phyloP scores from a whole-genome alignment of 257 asterid genomes.

The Anisodus tanguticus region DNA sequence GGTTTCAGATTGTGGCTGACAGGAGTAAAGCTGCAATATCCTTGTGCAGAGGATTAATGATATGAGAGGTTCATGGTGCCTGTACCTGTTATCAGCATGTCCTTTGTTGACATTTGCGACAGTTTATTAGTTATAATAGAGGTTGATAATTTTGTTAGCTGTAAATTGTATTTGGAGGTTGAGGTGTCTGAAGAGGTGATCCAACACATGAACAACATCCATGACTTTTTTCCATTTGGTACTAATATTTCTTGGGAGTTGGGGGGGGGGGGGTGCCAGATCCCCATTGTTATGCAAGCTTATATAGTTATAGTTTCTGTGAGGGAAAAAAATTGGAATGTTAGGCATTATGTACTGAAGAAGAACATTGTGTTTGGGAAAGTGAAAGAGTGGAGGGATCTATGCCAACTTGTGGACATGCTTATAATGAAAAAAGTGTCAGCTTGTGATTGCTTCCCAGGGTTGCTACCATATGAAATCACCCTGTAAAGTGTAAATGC shows the following conservation, averaged over 20 bases:
- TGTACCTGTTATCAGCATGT: not conserved
- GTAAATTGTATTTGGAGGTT: constrained; percentile 29
- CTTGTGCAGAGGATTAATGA: not conserved
- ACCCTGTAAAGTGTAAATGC: not conserved
- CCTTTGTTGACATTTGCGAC: constrained; percentile 11
- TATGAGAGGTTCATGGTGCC: not conserved
- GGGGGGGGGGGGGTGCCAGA: not conserved
- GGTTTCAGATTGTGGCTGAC: constrained; percentile 12
- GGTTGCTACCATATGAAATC: not conserved
- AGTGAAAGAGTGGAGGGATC: not conserved
- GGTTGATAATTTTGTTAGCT: constrained; percentile 30
- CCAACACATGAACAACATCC: not conserved
- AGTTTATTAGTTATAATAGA: not conserved
- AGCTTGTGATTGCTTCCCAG: not conserved
- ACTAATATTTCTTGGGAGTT: not conserved
- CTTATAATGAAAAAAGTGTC: not conserved
- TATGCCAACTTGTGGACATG: not conserved
- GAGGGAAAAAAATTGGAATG: not conserved
- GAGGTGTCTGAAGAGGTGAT: not conserved
- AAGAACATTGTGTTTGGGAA: not conserved
- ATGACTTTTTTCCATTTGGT: constrained; percentile 14
- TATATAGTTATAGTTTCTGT: not conserved
- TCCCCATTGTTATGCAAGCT: constrained; percentile 1
- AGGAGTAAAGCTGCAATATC: not conserved
- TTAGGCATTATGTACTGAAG: not conserved